Evolutionary conservation across 208 protist genomes (phyloP).

Genomic region (Endotrypanum monterogeii): DNA sequence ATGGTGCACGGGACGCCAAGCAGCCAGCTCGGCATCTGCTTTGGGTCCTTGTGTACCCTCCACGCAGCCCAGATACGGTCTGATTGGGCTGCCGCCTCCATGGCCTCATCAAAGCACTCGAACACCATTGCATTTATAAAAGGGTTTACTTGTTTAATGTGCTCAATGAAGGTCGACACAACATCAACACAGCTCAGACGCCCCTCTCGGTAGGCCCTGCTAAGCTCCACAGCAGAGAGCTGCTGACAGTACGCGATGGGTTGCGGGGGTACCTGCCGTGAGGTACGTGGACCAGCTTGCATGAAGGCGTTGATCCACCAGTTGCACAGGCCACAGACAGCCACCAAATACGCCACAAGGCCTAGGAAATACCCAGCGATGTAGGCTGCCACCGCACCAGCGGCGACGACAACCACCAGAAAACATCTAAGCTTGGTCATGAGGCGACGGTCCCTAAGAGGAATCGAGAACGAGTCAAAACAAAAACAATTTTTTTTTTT

Average conservation of each 20-base stretch:
- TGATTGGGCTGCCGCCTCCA: slow-evolving; percentile 48
- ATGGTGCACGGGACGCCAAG: slow-evolving; percentile 88
- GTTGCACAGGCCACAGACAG: slow-evolving; percentile 48
- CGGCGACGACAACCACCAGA: slow-evolving; percentile 19
- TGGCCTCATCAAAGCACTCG: slow-evolving; percentile 85
- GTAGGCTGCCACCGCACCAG: slow-evolving; percentile 24
- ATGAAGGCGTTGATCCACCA: slow-evolving; percentile 47
- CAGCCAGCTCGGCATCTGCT: slow-evolving; percentile 71
- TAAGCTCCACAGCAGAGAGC: slow-evolving; percentile 77
- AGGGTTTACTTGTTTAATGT: slow-evolving; percentile 82
- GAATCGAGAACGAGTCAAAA: background rate
- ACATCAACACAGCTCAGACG: slow-evolving; percentile 64
- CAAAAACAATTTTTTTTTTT: too few species aligned
- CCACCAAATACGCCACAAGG: slow-evolving; percentile 35
- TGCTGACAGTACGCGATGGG: slow-evolving; percentile 76
- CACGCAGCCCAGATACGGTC: slow-evolving; percentile 66
- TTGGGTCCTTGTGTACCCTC: slow-evolving; percentile 43
- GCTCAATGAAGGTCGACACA: slow-evolving; percentile 72
- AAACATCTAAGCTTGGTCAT: slow-evolving; percentile 20
- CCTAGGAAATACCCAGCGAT: slow-evolving; percentile 34
- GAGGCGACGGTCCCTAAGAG: background rate
- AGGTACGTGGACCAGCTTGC: slow-evolving; percentile 54
- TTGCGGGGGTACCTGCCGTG: slow-evolving; percentile 67
- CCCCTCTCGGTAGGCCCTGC: slow-evolving; percentile 60
- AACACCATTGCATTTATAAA: slow-evolving; percentile 83